Percentiles rank a stretch among this genome's conserved stretches.
These are phyloP conservation scores for Panellus pusillus DNA, from an alignment of 768 basidiomycete genomes.

Conservation along the genomic window DNA sequence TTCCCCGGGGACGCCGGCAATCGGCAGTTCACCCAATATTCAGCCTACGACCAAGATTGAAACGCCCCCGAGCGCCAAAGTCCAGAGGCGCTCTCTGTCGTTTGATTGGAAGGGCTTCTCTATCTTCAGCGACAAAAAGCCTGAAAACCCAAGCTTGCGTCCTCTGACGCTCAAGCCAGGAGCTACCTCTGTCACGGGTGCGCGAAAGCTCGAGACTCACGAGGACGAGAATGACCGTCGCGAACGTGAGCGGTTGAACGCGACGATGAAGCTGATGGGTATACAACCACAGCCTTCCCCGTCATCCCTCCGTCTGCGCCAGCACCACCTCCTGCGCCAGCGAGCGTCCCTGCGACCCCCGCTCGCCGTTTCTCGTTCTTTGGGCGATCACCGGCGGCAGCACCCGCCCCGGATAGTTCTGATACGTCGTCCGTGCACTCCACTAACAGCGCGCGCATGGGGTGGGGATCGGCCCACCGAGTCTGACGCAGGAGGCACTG, in stretches of 20 bases:
- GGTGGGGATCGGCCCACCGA: slow-evolving; percentile 38
- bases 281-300: slow-evolving; percentile 66
- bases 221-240: slow-evolving; percentile 92
- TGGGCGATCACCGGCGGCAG: slow-evolving; percentile 49
- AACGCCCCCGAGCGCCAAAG: slow-evolving; percentile 36
- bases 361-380: slow-evolving; percentile 71
- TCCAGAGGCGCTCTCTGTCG: slow-evolving; percentile 74
- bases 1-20: slow-evolving; percentile 26
- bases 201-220: slow-evolving; percentile 77
- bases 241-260: slow-evolving; percentile 84
- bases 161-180: slow-evolving; percentile 76
- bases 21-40: slow-evolving; percentile 14
- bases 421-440: slow-evolving; percentile 53
- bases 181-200: slow-evolving; percentile 51
- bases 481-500: slow-evolving; percentile 72
- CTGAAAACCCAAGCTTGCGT: slow-evolving; percentile 57
- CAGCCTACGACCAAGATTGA: slow-evolving; percentile 23
- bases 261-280: slow-evolving; percentile 94
- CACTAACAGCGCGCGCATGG: slow-evolving; percentile 27
- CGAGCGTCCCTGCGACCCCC: slow-evolving; percentile 30
- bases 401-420: slow-evolving; percentile 40
- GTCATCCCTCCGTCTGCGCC: slow-evolving; percentile 27
- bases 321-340: slow-evolving; percentile 23
- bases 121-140: slow-evolving; percentile 71
- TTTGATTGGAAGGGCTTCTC: slow-evolving; percentile 84